phyloP scores from a whole-genome alignment of 805 yeast genomes.

The Deakozyma indianensis region DNA sequence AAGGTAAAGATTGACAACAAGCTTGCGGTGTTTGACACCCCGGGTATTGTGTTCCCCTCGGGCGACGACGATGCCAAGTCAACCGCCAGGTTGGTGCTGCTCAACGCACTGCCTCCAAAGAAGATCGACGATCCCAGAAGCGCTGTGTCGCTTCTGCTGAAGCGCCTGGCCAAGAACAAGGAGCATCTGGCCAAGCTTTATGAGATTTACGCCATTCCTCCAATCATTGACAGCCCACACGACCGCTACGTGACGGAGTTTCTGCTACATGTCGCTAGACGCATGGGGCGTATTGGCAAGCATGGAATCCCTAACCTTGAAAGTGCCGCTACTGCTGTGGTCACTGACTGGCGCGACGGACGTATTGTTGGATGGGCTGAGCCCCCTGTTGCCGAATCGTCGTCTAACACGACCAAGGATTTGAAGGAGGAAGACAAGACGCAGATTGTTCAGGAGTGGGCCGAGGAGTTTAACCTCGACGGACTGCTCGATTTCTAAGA shows the following conservation, averaged over 20 bases:
- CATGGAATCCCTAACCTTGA: constrained; percentile 88
- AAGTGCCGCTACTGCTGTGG: constrained; percentile 67
- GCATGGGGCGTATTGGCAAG: constrained; percentile 78
- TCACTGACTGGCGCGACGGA: constrained; percentile 97
- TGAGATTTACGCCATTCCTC: constrained; percentile 62
- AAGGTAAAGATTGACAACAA: constrained; percentile 87
- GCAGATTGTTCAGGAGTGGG: constrained; percentile 78
- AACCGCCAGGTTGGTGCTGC: constrained; percentile 66
- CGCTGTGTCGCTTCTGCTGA: constrained; percentile 63
- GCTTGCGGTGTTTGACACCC: constrained; percentile 81
- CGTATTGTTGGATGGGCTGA: constrained; percentile 81
- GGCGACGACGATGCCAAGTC: constrained; percentile 21
- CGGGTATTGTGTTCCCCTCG: constrained; percentile 90
- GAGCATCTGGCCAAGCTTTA: constrained; percentile 56
- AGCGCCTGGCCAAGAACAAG: constrained; percentile 56
- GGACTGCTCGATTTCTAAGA: constrained; percentile 37
- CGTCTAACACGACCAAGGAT: constrained; percentile 31
- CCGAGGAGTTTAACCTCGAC: constrained; percentile 86
- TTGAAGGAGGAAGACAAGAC: constrained; percentile 39
- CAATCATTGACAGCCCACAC: constrained; percentile 57
- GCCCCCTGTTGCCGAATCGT: constrained; percentile 27
- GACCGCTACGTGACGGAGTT: constrained; percentile 74
- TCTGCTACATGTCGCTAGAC: constrained; percentile 83
- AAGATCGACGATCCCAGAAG: constrained; percentile 71
- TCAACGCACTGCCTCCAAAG: constrained; percentile 84